Percentiles rank a stretch among this genome's conserved stretches.
Evolutionary conservation across 805 yeast species (phyloP).

Genomic region (Sugiyamaella chiloensis): DNA sequence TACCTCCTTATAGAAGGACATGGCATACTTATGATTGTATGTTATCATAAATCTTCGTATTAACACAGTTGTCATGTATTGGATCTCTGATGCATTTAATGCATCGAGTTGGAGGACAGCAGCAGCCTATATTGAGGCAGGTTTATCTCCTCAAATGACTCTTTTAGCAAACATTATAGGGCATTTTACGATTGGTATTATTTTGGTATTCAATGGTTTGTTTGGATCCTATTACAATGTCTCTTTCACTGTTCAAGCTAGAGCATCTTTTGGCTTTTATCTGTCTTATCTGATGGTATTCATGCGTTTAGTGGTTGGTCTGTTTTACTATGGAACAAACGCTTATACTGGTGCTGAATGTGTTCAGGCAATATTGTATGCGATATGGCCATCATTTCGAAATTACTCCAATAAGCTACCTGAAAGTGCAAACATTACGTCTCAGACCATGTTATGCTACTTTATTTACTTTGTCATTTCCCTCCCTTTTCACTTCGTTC

Average conservation of each 20-base stretch:
- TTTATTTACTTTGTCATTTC: slow-evolving; percentile 80
- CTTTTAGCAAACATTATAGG: neutral
- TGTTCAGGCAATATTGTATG: slow-evolving; percentile 68
- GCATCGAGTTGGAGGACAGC: slow-evolving; percentile 21
- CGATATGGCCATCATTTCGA: slow-evolving; percentile 56
- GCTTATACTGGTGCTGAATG: slow-evolving; percentile 82
- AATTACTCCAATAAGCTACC: slow-evolving; percentile 47
- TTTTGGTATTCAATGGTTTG: slow-evolving; percentile 53
- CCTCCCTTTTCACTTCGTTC: slow-evolving; percentile 75
- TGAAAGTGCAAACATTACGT: slow-evolving; percentile 54
- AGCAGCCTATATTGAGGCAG: neutral
- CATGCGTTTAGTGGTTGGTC: slow-evolving; percentile 83
- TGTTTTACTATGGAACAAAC: slow-evolving; percentile 87
- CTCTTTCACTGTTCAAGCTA: slow-evolving; percentile 76
- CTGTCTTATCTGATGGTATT: slow-evolving; percentile 86
- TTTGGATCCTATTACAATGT: slow-evolving; percentile 78
- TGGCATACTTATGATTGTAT: slow-evolving; percentile 42
- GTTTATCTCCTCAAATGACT: neutral
- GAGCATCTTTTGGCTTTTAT: slow-evolving; percentile 83
- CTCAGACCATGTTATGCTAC: slow-evolving; percentile 69
- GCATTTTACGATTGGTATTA: slow-evolving; percentile 17
- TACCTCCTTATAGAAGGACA: slow-evolving; percentile 13
- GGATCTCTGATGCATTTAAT: slow-evolving; percentile 90
- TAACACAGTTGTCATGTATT: slow-evolving; percentile 50
- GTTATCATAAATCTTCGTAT: slow-evolving; percentile 12